phyloP scores from a whole-genome alignment of 2,329 filamentous ascomycete species.

The Didymosphaeria variabile region DNA sequence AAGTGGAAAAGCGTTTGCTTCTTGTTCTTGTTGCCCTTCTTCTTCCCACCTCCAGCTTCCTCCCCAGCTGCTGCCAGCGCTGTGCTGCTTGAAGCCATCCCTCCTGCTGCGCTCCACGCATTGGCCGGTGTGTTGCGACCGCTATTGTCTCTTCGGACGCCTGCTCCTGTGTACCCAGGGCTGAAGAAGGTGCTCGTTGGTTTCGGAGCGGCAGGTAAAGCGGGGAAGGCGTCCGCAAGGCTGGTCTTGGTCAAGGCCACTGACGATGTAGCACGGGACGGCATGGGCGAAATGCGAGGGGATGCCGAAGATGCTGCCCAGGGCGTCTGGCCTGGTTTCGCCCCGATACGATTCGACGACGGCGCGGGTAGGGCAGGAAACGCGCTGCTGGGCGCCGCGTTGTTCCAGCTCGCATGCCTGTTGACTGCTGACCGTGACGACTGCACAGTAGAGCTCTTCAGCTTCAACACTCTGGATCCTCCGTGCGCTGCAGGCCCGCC shows the following conservation, averaged over 20 bases:
- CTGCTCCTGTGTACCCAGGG: constrained; percentile 58
- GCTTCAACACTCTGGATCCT: constrained; percentile 70
- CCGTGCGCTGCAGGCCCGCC: constrained; percentile 58
- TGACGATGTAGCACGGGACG: constrained; percentile 44
- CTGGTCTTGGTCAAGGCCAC: constrained; percentile 36
- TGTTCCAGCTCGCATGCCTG: constrained; percentile 66
- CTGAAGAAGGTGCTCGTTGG: constrained; percentile 64
- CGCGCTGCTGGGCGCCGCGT: constrained; percentile 47
- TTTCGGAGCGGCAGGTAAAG: constrained; percentile 80
- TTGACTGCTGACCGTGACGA: constrained; percentile 69
- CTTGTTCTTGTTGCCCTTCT: constrained; percentile 60
- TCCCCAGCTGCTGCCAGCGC: constrained; percentile 29
- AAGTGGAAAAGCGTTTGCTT: constrained; percentile 62
- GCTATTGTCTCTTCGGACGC: constrained; percentile 54
- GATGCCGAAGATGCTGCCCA: constrained; percentile 46
- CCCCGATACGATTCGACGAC: constrained; percentile 40
- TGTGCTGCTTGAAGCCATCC: constrained; percentile 32
- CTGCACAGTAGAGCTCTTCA: constrained; percentile 75
- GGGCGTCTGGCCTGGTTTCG: constrained; percentile 47
- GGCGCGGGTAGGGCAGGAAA: constrained; percentile 46
- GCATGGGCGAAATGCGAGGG: constrained; percentile 50
- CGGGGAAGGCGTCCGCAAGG: constrained; percentile 75
- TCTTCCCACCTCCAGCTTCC: constrained; percentile 47
- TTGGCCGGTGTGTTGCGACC: constrained; percentile 50
- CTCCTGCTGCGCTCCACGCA: constrained; percentile 51